A percentile compares a stretch with the other conserved stretches of the same genome.
Conservation (phyloP, 148 eudicot species). For the Camellia lanceoleosa region DNA sequence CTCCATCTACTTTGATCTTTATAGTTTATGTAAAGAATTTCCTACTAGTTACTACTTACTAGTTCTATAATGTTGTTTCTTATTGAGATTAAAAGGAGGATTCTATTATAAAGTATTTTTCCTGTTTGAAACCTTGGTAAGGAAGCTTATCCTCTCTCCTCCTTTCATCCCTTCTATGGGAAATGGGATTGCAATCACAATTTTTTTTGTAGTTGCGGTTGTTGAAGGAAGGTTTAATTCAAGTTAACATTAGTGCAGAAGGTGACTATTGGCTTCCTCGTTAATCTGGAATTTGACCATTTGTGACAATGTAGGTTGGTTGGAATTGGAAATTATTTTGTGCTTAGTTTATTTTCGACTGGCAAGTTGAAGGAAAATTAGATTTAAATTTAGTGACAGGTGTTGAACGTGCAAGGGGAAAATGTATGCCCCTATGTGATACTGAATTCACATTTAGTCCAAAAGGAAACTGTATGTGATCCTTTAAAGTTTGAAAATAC, state of each 20-base stretch:
- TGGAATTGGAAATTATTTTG: background rate
- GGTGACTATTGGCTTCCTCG: background rate
- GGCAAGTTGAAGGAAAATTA: background rate
- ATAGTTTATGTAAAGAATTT: background rate
- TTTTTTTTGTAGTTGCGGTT: background rate
- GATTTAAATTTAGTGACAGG: background rate
- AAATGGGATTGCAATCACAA: background rate
- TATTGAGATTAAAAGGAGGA: background rate
- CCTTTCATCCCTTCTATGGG: background rate
- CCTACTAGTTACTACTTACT: background rate
- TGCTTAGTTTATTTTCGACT: background rate
- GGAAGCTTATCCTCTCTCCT: background rate
- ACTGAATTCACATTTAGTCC: no score
- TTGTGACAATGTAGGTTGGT: background rate
- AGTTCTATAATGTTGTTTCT: background rate
- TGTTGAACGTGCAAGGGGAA: background rate
- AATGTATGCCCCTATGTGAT: no score
- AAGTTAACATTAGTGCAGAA: background rate
- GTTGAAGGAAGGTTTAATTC: background rate
- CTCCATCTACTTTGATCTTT: background rate
- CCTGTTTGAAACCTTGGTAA: slow-evolving; percentile 7
- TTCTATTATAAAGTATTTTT: background rate
- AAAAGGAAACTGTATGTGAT: no score
- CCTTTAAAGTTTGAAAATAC: no score
- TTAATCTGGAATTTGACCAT: background rate